Conservation (phyloP, 495 filamentous ascomycete species). For the Hapsidospora chrysogenum region DNA sequence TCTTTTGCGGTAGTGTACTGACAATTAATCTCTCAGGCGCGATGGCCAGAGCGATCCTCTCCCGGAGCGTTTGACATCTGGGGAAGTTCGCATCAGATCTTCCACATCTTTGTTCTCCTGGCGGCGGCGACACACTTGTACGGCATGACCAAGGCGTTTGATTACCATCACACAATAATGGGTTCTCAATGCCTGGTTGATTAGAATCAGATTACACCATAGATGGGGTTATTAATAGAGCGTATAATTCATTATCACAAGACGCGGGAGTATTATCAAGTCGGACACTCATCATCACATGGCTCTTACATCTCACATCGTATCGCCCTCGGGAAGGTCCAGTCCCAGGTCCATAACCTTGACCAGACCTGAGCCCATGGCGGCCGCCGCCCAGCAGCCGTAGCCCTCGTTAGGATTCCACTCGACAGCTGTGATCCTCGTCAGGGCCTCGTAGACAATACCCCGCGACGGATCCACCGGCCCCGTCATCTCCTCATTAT, state of each 20-base stretch:
- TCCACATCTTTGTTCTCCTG: conserved; percentile 54
- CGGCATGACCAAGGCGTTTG: conserved; percentile 39
- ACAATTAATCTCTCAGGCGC: conserved; percentile 14
- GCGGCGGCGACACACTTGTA: conserved; percentile 48
- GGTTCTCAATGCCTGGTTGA: conserved; percentile 14
- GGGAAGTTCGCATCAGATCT: conserved; percentile 68
- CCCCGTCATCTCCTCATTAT: conserved; percentile 9
- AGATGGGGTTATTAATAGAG: neutral
- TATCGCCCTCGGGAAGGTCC: too few relatives aligned
- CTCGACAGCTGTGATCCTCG: conserved; percentile 22
- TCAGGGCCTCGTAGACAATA: conserved; percentile 25
- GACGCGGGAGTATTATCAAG: too few relatives aligned
- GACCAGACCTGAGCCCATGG: conserved; percentile 30
- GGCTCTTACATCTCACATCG: too few relatives aligned
- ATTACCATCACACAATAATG: conserved; percentile 25
- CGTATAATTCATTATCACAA: neutral
- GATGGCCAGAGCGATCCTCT: conserved; percentile 43
- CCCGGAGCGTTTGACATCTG: conserved; percentile 59
- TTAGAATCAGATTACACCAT: neutral
- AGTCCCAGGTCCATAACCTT: conserved; percentile 29
- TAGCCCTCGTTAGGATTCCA: conserved; percentile 32
- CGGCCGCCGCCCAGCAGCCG: conserved; percentile 35
- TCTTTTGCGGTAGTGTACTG: conserved; percentile 6
- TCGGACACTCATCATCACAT: too few relatives aligned
- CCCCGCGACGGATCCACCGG: conserved; percentile 17